These are phyloP conservation scores for Talaromyces sp. DNA, from an alignment of 2,329 filamentous ascomycete species.

Conservation along the genomic window DNA sequence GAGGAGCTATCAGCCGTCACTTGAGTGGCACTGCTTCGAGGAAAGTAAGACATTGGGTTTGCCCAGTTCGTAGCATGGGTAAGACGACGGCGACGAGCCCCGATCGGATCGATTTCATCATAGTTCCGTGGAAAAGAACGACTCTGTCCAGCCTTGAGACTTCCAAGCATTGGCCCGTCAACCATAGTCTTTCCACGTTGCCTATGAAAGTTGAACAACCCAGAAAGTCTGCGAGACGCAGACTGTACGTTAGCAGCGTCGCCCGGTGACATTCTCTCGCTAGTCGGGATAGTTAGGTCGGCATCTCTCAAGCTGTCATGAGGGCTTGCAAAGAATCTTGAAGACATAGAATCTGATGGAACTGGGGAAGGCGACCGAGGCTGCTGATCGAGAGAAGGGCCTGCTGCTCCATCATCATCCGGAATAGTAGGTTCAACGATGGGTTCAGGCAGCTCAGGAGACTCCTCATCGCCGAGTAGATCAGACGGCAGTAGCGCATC, in stretches of 20 bases:
- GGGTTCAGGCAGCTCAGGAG: conserved; percentile 36
- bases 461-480: conserved; percentile 57
- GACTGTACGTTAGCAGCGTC: conserved; percentile 45
- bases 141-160: conserved; percentile 60
- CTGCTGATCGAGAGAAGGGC: conserved; percentile 27
- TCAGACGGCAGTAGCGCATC: conserved; percentile 62
- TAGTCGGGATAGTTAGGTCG: conserved; percentile 33
- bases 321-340: conserved; percentile 49
- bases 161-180: conserved; percentile 58
- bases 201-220: conserved; percentile 58
- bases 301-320: conserved; percentile 41
- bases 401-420: conserved; percentile 26
- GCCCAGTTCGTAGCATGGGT: conserved; percentile 60
- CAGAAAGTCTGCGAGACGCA: conserved; percentile 55
- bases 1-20: conserved; percentile 45
- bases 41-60: conserved; percentile 50
- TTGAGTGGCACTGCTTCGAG: conserved; percentile 45
- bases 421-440: conserved; percentile 27
- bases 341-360: conserved; percentile 46
- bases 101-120: conserved; percentile 53
- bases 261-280: conserved; percentile 20
- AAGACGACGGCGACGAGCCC: conserved; percentile 52
- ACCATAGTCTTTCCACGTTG: conserved; percentile 61
- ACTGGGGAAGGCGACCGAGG: conserved; percentile 45
- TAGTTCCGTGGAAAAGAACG: conserved; percentile 62